These are phyloP conservation scores for Rhodotorula toruloides DNA, from an alignment of 768 basidiomycete genomes.

Conservation along the genomic window DNA sequence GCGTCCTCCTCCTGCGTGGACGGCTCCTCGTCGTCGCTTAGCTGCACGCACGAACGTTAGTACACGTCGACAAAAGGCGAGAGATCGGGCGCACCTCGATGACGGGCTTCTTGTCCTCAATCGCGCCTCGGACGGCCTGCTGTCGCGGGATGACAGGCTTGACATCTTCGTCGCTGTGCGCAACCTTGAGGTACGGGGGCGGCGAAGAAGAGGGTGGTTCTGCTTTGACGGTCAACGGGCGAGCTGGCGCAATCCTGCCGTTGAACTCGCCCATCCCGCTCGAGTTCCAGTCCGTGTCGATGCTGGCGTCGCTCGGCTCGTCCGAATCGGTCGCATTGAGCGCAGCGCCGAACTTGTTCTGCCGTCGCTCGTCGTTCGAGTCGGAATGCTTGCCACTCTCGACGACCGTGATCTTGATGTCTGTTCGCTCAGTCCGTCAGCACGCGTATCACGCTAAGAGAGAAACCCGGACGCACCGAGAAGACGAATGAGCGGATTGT, in stretches of 20 bases:
- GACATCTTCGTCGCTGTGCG: conserved; percentile 3
- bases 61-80: no score
- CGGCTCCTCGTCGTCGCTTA: neutral
- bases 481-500: conserved; percentile 26
- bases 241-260: neutral
- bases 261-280: conserved; percentile 18
- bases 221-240: no score
- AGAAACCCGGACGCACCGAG: conserved; percentile 8
- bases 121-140: neutral
- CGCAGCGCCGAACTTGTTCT: neutral
- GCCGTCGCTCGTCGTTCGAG: neutral
- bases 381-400: no score
- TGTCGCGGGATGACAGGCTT: neutral
- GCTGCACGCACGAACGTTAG: neutral
- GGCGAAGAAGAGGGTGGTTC: no score
- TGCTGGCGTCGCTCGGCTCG: neutral
- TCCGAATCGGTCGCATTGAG: neutral
- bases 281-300: conserved; percentile 9
- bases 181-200: neutral
- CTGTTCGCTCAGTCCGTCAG: neutral
- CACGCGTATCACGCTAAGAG: neutral
- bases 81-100: neutral
- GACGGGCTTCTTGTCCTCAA: conserved; percentile 1
- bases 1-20: neutral
- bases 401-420: conserved; percentile 17